Conservation (phyloP, 2,329 filamentous ascomycete species). For the Colletotrichum liriopes region DNA sequence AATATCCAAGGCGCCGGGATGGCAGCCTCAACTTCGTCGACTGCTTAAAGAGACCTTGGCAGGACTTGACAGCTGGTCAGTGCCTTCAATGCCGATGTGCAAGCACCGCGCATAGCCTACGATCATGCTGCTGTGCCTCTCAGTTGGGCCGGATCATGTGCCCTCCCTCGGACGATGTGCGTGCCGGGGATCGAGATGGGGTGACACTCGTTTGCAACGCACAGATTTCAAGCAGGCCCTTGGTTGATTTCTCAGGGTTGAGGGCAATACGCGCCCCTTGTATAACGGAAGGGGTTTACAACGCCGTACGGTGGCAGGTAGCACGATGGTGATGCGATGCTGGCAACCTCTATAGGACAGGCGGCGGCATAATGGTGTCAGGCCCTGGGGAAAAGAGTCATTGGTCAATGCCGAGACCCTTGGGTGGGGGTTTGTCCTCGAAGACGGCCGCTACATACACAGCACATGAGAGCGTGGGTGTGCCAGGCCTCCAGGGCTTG, state of each 20-base stretch:
- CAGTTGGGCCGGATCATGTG: slow-evolving; percentile 2
- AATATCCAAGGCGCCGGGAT: slow-evolving; percentile 24
- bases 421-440: slow-evolving; percentile 10
- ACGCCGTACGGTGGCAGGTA: slow-evolving; percentile 10
- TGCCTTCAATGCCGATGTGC: slow-evolving; percentile 8
- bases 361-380: slow-evolving; percentile 29
- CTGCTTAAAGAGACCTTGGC: not conserved
- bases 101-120: not conserved
- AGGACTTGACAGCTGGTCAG: slow-evolving; percentile 26
- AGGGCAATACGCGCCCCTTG: slow-evolving; percentile 21
- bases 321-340: slow-evolving; percentile 29
- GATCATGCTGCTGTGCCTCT: not conserved
- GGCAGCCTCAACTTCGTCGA: slow-evolving; percentile 5
- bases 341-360: not conserved
- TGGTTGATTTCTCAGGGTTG: slow-evolving; percentile 1
- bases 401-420: slow-evolving; percentile 34
- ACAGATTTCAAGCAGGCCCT: slow-evolving; percentile 21
- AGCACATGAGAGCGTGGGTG: not conserved
- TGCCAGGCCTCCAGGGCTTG: slow-evolving; percentile 8
- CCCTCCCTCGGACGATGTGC: slow-evolving; percentile 1
- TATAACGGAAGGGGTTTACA: slow-evolving; percentile 11
- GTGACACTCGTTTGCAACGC: slow-evolving; percentile 31
- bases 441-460: not conserved
- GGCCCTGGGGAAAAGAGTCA: slow-evolving; percentile 12
- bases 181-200: slow-evolving; percentile 21